A percentile compares a stretch with the other conserved stretches of the same genome.
phyloP scores from a whole-genome alignment of 1,284 basidiomycete genomes.

The Ceratobasidium sp. region DNA sequence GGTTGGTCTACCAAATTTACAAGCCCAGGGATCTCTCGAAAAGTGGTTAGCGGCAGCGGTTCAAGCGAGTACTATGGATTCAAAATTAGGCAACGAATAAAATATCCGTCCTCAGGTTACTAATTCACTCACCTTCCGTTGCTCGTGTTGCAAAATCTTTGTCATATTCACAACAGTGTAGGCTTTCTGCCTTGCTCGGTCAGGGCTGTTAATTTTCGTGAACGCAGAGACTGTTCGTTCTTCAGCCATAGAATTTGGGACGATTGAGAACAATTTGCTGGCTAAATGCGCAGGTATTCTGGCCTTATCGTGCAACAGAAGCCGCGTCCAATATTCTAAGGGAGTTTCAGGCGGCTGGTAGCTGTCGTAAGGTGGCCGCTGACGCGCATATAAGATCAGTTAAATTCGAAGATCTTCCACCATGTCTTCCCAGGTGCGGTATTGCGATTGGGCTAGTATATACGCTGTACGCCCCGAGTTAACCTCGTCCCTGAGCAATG shows the following conservation, averaged over 20 bases:
- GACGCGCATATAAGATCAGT: slow-evolving; percentile 15
- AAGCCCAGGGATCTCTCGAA: background rate
- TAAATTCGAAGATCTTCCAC: slow-evolving; percentile 14
- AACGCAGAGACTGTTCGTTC: slow-evolving; percentile 60
- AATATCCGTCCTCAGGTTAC: too few relatives aligned
- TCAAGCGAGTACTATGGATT: too few relatives aligned
- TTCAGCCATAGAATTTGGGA: slow-evolving; percentile 61
- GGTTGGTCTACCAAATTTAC: background rate
- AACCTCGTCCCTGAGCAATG: slow-evolving; percentile 18
- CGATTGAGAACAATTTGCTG: slow-evolving; percentile 57
- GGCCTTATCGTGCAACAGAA: slow-evolving; percentile 9
- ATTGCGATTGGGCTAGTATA: background rate
- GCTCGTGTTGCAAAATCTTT: slow-evolving; percentile 31
- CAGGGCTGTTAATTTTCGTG: slow-evolving; percentile 58
- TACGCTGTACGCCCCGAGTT: slow-evolving; percentile 5
- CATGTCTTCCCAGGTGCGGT: slow-evolving; percentile 7
- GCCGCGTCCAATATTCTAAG: slow-evolving; percentile 23
- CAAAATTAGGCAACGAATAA: background rate
- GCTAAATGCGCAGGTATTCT: slow-evolving; percentile 53
- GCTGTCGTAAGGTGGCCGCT: slow-evolving; percentile 6
- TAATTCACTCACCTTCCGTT: slow-evolving; percentile 7
- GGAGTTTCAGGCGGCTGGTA: background rate
- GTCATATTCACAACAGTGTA: slow-evolving; percentile 56
- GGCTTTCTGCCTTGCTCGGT: slow-evolving; percentile 54
- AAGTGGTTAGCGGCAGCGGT: background rate